Evolutionary conservation across 1,284 basidiomycete genomes (phyloP).

Genomic region (Malassezia restricta): DNA sequence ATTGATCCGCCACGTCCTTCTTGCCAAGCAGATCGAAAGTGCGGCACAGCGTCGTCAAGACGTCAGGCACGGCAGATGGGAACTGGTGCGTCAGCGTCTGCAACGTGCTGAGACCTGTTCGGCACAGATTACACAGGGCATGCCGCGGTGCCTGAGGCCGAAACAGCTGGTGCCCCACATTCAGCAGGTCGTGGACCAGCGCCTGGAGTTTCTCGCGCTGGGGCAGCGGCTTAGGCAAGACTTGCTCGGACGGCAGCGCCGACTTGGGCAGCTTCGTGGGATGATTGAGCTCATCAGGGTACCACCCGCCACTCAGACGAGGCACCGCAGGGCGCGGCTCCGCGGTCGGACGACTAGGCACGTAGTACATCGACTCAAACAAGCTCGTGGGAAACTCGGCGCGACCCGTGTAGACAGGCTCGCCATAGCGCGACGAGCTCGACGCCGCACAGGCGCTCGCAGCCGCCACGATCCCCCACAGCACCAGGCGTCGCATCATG

Average conservation of each 20-base stretch:
- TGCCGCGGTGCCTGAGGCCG: constrained; percentile 34
- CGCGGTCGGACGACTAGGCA: constrained; percentile 16
- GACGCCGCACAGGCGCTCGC: not conserved
- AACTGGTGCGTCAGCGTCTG: constrained; percentile 58
- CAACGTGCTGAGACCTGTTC: constrained; percentile 54
- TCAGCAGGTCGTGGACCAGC: not conserved
- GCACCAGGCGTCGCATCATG: not conserved
- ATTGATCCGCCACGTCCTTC: constrained; percentile 47
- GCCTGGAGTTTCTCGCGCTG: not conserved
- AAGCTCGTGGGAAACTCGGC: constrained; percentile 36
- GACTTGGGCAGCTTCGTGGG: constrained; percentile 53
- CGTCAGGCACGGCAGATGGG: constrained; percentile 55
- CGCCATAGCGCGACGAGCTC: not conserved
- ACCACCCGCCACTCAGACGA: constrained; percentile 24
- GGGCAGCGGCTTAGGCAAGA: not conserved
- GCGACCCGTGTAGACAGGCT: constrained; percentile 25
- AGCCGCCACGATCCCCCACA: not conserved
- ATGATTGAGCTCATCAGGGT: constrained; percentile 53
- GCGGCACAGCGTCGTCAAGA: constrained; percentile 56
- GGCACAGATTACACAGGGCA: constrained; percentile 56
- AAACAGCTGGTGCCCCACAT: constrained; percentile 50
- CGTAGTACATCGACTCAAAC: constrained; percentile 27
- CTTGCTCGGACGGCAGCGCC: not conserved
- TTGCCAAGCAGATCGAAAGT: constrained; percentile 45
- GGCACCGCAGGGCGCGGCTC: constrained; percentile 27